A percentile compares a stretch with the other conserved stretches of the same genome.
phyloP scores from a whole-genome alignment of 805 yeast genomes.

The Zygosaccharomyces bisporus region DNA sequence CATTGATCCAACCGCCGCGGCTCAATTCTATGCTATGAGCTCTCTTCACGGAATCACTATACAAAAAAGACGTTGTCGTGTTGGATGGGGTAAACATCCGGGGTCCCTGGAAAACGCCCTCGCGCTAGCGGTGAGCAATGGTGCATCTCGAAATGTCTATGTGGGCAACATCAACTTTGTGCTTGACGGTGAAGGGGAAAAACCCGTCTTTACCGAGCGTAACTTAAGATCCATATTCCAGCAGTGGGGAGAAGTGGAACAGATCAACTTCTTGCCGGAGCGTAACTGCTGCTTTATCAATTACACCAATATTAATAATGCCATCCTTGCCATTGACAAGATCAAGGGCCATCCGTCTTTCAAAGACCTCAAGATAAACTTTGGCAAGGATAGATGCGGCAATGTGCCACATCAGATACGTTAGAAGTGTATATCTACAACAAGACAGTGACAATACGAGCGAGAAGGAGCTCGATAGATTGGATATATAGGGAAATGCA shows the following conservation, averaged over 20 bases:
- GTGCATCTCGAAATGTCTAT: conserved; percentile 91
- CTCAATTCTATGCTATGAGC: conserved; percentile 93
- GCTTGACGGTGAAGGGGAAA: conserved; percentile 22
- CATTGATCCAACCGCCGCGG: conserved; percentile 95
- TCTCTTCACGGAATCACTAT: conserved; percentile 84
- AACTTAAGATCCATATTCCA: conserved; percentile 70
- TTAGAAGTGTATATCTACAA: conserved; percentile 7
- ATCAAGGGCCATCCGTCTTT: conserved; percentile 72
- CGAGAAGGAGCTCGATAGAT: background rate
- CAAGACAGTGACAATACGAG: background rate
- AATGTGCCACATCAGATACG: conserved; percentile 73
- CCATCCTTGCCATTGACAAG: conserved; percentile 89
- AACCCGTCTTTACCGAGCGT: conserved; percentile 44
- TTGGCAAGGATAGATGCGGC: conserved; percentile 94
- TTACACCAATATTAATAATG: conserved; percentile 85
- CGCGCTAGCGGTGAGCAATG: conserved; percentile 84
- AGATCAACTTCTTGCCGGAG: conserved; percentile 79
- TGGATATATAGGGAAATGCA: background rate
- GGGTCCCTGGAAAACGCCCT: conserved; percentile 87
- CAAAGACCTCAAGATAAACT: conserved; percentile 72
- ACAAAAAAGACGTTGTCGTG: conserved; percentile 79
- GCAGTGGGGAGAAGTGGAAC: conserved; percentile 91
- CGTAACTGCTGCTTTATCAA: conserved; percentile 88
- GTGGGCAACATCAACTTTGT: conserved; percentile 62
- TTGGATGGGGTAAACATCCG: conserved; percentile 97